phyloP scores from a whole-genome alignment of 75 land plant genomes.

The Cryptomeria japonica region DNA sequence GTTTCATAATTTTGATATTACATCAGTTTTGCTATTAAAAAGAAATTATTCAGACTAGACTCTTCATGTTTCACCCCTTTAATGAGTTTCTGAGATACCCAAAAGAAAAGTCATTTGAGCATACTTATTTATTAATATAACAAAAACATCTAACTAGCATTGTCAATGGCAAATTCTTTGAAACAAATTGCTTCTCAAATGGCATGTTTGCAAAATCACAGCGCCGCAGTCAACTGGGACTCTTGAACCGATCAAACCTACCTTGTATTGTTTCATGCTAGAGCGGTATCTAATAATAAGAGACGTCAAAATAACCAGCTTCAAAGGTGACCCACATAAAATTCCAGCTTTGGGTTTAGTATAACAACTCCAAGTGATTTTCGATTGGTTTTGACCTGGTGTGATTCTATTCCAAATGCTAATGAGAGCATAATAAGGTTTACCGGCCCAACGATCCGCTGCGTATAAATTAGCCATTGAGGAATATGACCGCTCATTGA shows the following conservation, averaged over 20 bases:
- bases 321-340: neutral
- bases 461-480: neutral
- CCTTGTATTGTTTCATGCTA: neutral
- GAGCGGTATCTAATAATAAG: neutral
- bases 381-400: neutral
- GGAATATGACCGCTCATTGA: neutral
- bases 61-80: neutral
- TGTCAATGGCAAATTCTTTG: neutral
- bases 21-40: neutral
- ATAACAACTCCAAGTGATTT: too few relatives aligned
- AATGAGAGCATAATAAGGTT: neutral
- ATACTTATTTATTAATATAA: too few relatives aligned
- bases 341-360: too few relatives aligned
- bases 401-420: neutral
- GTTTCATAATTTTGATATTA: neutral
- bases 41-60: neutral
- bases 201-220: neutral
- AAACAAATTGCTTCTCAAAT: neutral
- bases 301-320: neutral
- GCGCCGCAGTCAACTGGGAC: neutral
- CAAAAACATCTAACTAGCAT: neutral
- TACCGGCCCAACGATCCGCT: neutral
- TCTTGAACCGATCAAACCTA: neutral
- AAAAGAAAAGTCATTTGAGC: neutral
- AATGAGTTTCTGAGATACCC: neutral